Conservation (phyloP, 2,329 filamentous ascomycete genomes). For the Aspergillus versicolor region DNA sequence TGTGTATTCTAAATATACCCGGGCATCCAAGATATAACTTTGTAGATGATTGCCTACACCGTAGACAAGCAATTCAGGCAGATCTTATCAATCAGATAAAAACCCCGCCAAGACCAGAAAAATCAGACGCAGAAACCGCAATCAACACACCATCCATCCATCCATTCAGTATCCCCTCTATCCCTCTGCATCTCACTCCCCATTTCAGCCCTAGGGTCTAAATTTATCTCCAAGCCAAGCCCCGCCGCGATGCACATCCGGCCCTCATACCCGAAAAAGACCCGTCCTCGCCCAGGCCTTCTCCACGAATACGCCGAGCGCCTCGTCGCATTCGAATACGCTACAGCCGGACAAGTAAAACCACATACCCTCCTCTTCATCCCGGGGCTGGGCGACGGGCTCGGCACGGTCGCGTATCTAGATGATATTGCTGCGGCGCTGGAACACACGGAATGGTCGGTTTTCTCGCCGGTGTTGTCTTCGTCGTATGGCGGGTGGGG, state of each 20-base stretch:
- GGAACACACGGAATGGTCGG: constrained; percentile 50
- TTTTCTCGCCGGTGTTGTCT: constrained; percentile 52
- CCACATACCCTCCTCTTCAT: constrained; percentile 57
- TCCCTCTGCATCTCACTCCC: not conserved
- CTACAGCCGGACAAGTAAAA: constrained; percentile 18
- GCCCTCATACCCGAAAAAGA: not conserved
- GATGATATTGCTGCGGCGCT: constrained; percentile 50
- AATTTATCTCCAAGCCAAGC: not conserved
- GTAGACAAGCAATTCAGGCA: too few relatives aligned
- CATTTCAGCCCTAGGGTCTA: not conserved
- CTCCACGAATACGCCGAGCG: constrained; percentile 3
- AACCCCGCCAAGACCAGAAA: too few relatives aligned
- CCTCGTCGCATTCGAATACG: constrained; percentile 5
- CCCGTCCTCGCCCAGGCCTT: not conserved
- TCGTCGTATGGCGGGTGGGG: constrained; percentile 59
- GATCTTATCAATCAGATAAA: too few relatives aligned
- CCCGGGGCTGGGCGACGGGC: constrained; percentile 59
- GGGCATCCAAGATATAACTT: too few relatives aligned
- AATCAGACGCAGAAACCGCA: too few relatives aligned
- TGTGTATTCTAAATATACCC: too few relatives aligned
- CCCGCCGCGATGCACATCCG: not conserved
- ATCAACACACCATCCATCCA: too few relatives aligned
- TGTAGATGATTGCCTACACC: too few relatives aligned
- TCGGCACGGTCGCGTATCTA: constrained; percentile 56
- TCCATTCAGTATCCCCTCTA: too few relatives aligned